A percentile compares a stretch with the other conserved stretches of the same genome.
These are phyloP conservation scores for Penicillium sp. DNA, from an alignment of 2,329 filamentous ascomycete species.

Conservation along the genomic window DNA sequence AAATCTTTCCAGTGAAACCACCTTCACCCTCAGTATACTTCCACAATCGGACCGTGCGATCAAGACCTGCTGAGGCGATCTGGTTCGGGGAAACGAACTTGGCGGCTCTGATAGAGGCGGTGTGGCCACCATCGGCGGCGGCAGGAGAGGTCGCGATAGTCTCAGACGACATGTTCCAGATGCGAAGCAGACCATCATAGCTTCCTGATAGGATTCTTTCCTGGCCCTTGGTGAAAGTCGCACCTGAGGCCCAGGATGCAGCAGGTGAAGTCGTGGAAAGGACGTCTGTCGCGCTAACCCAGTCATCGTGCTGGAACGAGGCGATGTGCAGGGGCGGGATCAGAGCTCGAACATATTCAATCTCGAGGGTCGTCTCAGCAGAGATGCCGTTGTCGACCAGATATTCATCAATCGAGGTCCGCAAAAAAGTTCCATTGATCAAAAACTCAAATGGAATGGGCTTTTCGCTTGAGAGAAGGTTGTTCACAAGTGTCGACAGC, in stretches of 20 bases:
- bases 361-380: slow-evolving; percentile 77
- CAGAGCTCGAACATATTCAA: slow-evolving; percentile 91
- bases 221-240: slow-evolving; percentile 53
- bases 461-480: slow-evolving; percentile 56
- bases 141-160: slow-evolving; percentile 74
- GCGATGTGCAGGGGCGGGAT: slow-evolving; percentile 86
- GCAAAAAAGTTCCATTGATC: slow-evolving; percentile 88
- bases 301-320: slow-evolving; percentile 96
- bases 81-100: slow-evolving; percentile 77
- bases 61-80: slow-evolving; percentile 78
- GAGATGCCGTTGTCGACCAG: slow-evolving; percentile 83
- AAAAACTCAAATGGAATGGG: slow-evolving; percentile 76
- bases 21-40: slow-evolving; percentile 72
- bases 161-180: slow-evolving; percentile 89
- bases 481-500: slow-evolving; percentile 64
- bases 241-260: slow-evolving; percentile 55
- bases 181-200: slow-evolving; percentile 82
- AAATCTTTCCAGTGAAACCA: slow-evolving; percentile 62
- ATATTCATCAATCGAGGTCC: slow-evolving; percentile 87
- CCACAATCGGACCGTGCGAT: slow-evolving; percentile 86
- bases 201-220: slow-evolving; percentile 85
- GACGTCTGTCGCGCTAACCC: slow-evolving; percentile 86
- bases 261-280: slow-evolving; percentile 67
- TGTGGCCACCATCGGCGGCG: slow-evolving; percentile 69
- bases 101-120: slow-evolving; percentile 74